A percentile compares a stretch with the other conserved stretches of the same genome.
Conservation (phyloP, 768 basidiomycete genomes). For the Candolleomyces aberdarensis region DNA sequence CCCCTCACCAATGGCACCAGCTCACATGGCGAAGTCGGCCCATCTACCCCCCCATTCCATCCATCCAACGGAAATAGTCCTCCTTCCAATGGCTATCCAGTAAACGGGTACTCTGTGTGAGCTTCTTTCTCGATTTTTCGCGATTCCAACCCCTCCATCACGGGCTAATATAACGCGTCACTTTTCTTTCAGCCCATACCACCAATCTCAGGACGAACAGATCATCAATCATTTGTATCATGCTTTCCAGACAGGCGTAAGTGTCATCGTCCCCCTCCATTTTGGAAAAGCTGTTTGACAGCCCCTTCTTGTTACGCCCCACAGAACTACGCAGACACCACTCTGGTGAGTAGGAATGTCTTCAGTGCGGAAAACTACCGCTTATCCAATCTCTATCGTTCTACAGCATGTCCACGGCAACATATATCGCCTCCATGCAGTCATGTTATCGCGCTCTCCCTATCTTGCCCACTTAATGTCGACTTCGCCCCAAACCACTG, state of each 20-base stretch:
- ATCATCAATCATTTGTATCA: conserved; percentile 78
- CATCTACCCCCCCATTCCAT: conserved; percentile 31
- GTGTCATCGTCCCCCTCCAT: conserved; percentile 26
- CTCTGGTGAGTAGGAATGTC: conserved; percentile 52
- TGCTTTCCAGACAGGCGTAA: conserved; percentile 76
- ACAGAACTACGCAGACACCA: conserved; percentile 81
- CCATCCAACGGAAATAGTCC: conserved; percentile 33
- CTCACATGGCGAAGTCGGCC: conserved; percentile 35
- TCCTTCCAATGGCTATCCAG: conserved; percentile 39
- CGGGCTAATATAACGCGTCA: conserved; percentile 10
- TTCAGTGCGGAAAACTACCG: not conserved
- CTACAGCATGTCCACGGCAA: conserved; percentile 70
- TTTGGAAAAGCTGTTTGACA: conserved; percentile 4
- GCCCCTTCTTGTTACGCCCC: conserved; percentile 7
- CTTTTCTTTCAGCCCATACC: conserved; percentile 41
- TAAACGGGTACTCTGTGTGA: conserved; percentile 63
- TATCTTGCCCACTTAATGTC: conserved; percentile 88
- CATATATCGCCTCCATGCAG: conserved; percentile 75
- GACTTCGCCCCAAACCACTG: conserved; percentile 65
- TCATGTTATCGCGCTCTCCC: conserved; percentile 85
- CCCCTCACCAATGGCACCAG: conserved; percentile 48
- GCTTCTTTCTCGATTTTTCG: conserved; percentile 22
- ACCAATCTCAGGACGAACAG: conserved; percentile 69
- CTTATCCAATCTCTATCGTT: conserved; percentile 8
- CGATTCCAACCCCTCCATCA: conserved; percentile 3